Conservation (phyloP, 1,284 basidiomycete genomes). For the Gomphus sp. region DNA sequence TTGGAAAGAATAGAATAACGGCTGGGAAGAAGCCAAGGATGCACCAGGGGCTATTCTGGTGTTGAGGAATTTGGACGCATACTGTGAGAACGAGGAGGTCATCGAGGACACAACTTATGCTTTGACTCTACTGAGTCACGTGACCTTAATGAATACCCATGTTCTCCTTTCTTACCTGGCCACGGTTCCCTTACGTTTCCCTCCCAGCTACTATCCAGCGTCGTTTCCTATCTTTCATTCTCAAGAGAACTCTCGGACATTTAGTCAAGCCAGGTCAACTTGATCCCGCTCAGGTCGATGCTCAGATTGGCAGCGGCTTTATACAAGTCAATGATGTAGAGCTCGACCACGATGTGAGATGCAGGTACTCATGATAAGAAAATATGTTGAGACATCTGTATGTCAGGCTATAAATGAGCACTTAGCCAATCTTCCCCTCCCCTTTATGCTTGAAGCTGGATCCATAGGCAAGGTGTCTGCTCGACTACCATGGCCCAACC, state of each 20-base stretch:
- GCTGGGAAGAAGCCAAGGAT: slow-evolving; percentile 52
- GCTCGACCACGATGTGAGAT: slow-evolving; percentile 58
- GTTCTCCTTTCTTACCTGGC: slow-evolving; percentile 10
- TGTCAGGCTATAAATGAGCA: slow-evolving; percentile 72
- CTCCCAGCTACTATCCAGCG: slow-evolving; percentile 81
- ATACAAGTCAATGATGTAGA: slow-evolving; percentile 82
- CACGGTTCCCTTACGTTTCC: slow-evolving; percentile 25
- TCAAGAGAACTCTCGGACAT: slow-evolving; percentile 78
- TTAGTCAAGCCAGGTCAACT: slow-evolving; percentile 84
- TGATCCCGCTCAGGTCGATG: slow-evolving; percentile 81
- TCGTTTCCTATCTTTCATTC: slow-evolving; percentile 82
- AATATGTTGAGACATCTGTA: slow-evolving; percentile 13
- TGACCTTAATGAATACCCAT: neutral
- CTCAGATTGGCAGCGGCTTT: slow-evolving; percentile 83
- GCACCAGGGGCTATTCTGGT: slow-evolving; percentile 9
- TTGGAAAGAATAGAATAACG: slow-evolving; percentile 69
- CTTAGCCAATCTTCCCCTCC: slow-evolving; percentile 45
- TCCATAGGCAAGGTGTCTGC: slow-evolving; percentile 66
- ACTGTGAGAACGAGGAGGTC: slow-evolving; percentile 54
- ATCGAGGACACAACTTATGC: slow-evolving; percentile 19
- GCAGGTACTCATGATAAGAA: slow-evolving; percentile 22
- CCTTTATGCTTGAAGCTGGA: slow-evolving; percentile 63
- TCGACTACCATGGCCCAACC: slow-evolving; percentile 69
- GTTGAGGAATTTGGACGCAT: slow-evolving; percentile 58
- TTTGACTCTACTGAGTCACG: neutral